Base-by-base conservation (phyloP, 768 basidiomycete genomes). In the Collybiopsis luxurians region DNA sequence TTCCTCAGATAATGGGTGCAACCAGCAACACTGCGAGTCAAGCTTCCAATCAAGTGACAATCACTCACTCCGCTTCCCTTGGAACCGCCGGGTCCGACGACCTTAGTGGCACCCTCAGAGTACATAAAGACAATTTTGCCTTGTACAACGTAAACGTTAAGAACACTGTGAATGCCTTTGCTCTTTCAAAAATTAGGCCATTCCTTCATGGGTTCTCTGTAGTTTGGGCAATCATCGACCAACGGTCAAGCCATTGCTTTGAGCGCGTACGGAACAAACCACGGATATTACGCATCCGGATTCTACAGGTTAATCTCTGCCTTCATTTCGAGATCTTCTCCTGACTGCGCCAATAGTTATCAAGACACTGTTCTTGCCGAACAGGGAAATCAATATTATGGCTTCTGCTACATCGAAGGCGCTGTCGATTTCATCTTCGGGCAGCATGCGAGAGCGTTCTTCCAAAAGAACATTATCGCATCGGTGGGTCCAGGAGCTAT, bases 61-160 rank as follows among this genome's bases (percentile, higher is more conserved):
- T 56, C 21, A 27, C 24, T 23, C 45, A 47, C 34, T 56, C 55
- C 5, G 34, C 28, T 15, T 47, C 44, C 45, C 44, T 43, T 15
- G 34, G 34, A 28, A 19, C 21, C 10, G 43, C 55, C 26, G 55
- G 55, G 10, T 27, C 27, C 3, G 55, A 56, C 36, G 55, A 56
- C n/a, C 44, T 24, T 12, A 65, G 64, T n/a, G 71, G 69, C 1
- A 71, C 71, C 15, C 61, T 72, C 19, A 64, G 67, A n/a, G 62
- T 71, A n/a, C 66, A 70, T 56, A 66, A 66, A 28, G 63, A 69
- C 47, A 63, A 68, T 40, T 68, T 71, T 27, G 56, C 61, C 15
- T 31, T 71, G 43, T 71, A 71, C 56, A 71, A 72, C 52, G 59
- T 70, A 7, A 65, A 72, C 53, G 57, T 72, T 36, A 53, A 60